Conservation (phyloP, 2,329 filamentous ascomycete genomes). For the Botryotinia convoluta region DNA sequence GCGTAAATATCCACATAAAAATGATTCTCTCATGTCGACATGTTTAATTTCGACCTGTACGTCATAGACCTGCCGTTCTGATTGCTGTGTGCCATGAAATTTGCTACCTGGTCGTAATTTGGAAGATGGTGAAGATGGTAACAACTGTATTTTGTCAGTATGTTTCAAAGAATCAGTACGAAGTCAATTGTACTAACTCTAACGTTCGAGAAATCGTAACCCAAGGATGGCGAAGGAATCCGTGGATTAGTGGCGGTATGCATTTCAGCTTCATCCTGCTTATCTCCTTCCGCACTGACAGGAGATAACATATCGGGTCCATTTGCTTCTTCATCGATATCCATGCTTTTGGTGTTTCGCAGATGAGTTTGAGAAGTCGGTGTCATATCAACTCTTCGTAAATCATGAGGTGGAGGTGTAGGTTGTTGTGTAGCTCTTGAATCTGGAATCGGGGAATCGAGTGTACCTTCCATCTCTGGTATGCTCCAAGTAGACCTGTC, state of each 20-base stretch:
- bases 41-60: slow-evolving; percentile 97
- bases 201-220: slow-evolving; percentile 54
- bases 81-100: slow-evolving; percentile 88
- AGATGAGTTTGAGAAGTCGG: slow-evolving; percentile 39
- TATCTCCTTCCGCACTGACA: slow-evolving; percentile 41
- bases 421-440: slow-evolving; percentile 35
- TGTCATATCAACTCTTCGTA: slow-evolving; percentile 31
- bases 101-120: slow-evolving; percentile 83
- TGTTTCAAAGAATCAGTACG: not conserved
- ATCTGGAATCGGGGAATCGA: slow-evolving; percentile 33
- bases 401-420: slow-evolving; percentile 33
- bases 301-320: slow-evolving; percentile 37
- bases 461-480: slow-evolving; percentile 37
- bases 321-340: slow-evolving; percentile 41
- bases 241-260: slow-evolving; percentile 35
- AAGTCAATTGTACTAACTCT: slow-evolving; percentile 46
- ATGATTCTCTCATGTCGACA: slow-evolving; percentile 91
- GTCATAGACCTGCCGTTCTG: slow-evolving; percentile 88
- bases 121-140: slow-evolving; percentile 78
- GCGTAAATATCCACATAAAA: slow-evolving; percentile 88
- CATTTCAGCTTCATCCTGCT: slow-evolving; percentile 39
- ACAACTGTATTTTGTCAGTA: slow-evolving; percentile 36
- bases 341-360: slow-evolving; percentile 42
- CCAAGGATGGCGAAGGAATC: slow-evolving; percentile 46
- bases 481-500: slow-evolving; percentile 39